These are phyloP conservation scores for Larix kaempferi DNA, from an alignment of 75 land plant genomes.

Conservation along the genomic window DNA sequence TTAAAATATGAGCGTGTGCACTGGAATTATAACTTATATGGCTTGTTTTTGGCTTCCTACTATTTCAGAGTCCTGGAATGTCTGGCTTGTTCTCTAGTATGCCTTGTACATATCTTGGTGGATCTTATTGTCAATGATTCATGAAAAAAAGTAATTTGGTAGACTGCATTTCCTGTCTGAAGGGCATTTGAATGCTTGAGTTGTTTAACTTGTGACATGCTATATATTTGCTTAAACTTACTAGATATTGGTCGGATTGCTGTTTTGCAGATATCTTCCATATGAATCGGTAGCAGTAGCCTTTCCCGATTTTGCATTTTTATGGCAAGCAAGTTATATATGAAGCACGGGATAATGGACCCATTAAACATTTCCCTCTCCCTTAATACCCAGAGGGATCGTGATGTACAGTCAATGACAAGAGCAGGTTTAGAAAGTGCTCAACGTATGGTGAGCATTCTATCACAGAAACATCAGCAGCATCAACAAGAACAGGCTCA, in stretches of 20 bases:
- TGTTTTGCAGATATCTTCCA: constrained; percentile 5
- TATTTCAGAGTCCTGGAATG: not conserved
- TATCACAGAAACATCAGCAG: constrained; percentile 49
- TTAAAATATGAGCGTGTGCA: not conserved
- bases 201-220: no score
- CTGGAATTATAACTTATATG: not conserved
- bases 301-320: not conserved
- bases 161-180: not conserved
- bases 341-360: constrained; percentile 2
- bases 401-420: constrained; percentile 57
- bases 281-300: not conserved
- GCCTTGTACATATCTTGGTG: not conserved
- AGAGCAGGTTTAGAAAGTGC: constrained; percentile 67
- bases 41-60: not conserved
- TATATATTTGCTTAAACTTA: not conserved
- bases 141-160: not conserved
- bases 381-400: constrained; percentile 4
- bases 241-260: not conserved
- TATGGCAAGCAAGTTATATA: constrained; percentile 6
- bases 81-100: not conserved
- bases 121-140: not conserved
- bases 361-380: constrained; percentile 2
- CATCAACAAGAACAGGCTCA: constrained; percentile 22
- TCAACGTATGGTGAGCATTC: constrained; percentile 45
- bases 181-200: not conserved